Evolutionary conservation across 2,329 filamentous ascomycete species (phyloP), one percentile per base, ranked within the genome.

Genomic region (Phialophora expanda): DNA sequence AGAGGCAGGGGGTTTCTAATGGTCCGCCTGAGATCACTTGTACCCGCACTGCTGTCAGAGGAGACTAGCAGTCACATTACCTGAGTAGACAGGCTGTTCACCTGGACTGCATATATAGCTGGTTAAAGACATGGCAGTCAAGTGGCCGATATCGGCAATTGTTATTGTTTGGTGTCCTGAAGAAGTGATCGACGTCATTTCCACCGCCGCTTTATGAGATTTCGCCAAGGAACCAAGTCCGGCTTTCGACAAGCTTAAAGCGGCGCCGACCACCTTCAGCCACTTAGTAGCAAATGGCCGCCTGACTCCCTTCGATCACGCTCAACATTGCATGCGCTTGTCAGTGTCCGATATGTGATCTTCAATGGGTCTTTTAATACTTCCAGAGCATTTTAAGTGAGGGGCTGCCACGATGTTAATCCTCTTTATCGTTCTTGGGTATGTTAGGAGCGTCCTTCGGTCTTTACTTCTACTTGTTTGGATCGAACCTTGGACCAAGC

Each of bases 401-500:
- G 17, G 17, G 20, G 3, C 14, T 53, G 17, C 17, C 38, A 34
- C 20, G 26, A 69, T 69, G 66, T 38, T 46, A 17, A 1, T 61
- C 53, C 46, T 66, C 46, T 62, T 57, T n/a, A 12, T 44, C 26
- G 17, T 66, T 38, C 38, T 66, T 17, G 64, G 56, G 24, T 41
- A 22, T 9, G 12, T 69, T 8, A 58, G 61, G 53, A 58, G 61
- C n/a, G 12, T 69, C 38, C 44, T 69, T 32, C 61, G 66, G 24
- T 59, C 41, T 54, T 32, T 64, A 8, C 50, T 61, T 32, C 44
- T 66, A 8, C 26, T 66, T 20, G 61, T 69, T 34, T 64, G 56
- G 53, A 34, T 66, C 57, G 64, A 66, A 22, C 66, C 66, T 6
- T 66, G 66, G 66, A 63, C 56, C 30, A 64, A 68, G 30, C 50